Evolutionary conservation across 2,329 filamentous ascomycete species (phyloP), one percentile per base, ranked within the genome.

Genomic region (Moelleriella libera): DNA sequence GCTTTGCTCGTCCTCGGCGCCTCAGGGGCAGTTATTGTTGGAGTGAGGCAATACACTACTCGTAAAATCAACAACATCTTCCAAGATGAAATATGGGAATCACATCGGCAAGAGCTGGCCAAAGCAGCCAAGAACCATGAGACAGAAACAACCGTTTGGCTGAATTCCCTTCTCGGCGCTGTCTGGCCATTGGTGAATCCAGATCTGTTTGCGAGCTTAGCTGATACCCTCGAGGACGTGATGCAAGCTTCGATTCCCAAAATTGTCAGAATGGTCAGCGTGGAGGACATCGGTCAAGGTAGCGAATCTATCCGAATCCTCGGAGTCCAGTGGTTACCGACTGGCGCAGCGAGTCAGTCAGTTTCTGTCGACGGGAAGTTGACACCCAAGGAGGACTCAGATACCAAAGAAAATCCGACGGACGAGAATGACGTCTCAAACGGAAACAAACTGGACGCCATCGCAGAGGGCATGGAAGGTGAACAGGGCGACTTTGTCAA

Each of bases 401-500:
- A 71, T 28, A 45, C 49, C 40, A 59, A 66, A 29, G 71, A 67
- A 11, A 56, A 58, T 1, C 9, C n/a, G 3, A 37, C 42, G 28
- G 42, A 30, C 5, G 49, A 55, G 41, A 52, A 54, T 29, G 53
- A 60, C 21, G 50, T 60, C 5, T 52, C 57, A 7, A 51, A 53
- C 5, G 53, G 67, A 45, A 57, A 64, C 9, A 57, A 66, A 12
- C 52, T 55, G 3, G 57, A 64, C 1, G 55, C 59, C 0, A 53
- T 66, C 21, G 62, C 62, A 2, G 72, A 80, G 54, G 81, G 80
- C 1, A 83, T 86, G 80, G 79, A 85, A 55, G 83, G 81, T 2
- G 83, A 87, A 60, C 82, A 87, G 58, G 83, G 83, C 9, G 83
- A 87, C 52, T 88, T 88, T 55, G 74, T 88, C 60, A 88, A 88